These are phyloP conservation scores for thale cress (Arabidopsis thaliana) DNA, from an alignment of 345 rosid genomes.

Conservation along the genomic window DNA sequence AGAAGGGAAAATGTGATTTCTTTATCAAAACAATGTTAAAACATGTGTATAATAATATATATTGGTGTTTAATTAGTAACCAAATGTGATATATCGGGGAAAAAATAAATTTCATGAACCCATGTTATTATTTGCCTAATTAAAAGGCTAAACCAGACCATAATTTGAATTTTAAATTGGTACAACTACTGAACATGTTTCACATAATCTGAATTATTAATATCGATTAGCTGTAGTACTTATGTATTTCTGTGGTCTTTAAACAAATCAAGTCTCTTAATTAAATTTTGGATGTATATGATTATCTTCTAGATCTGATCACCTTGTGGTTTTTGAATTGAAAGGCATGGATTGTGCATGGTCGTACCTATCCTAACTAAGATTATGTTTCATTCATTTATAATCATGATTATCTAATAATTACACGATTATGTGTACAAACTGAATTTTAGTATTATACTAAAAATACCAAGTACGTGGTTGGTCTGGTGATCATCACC, in stretches of 20 bases:
- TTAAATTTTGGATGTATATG: constrained; percentile 29
- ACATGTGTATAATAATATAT: neutral
- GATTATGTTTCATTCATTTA: constrained; percentile 21
- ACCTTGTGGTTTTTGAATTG: constrained; percentile 22
- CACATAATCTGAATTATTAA: constrained; percentile 37
- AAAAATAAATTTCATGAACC: neutral
- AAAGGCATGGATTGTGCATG: constrained; percentile 39
- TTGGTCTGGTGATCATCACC: constrained; percentile 36
- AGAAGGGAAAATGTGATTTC: neutral
- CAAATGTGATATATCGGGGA: neutral
- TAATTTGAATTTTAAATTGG: constrained; percentile 20
- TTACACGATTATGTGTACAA: constrained; percentile 35
- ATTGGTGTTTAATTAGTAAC: neutral
- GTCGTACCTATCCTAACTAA: constrained; percentile 36
- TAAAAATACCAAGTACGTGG: constrained; percentile 6
- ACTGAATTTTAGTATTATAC: constrained; percentile 18
- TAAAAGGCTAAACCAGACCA: constrained; percentile 20
- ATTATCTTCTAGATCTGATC: constrained; percentile 40
- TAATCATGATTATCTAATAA: constrained; percentile 33
- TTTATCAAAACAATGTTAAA: neutral
- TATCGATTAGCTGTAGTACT: constrained; percentile 42
- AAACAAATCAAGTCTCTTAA: constrained; percentile 29
- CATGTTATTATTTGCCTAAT: constrained; percentile 14
- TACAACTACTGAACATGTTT: constrained; percentile 40
- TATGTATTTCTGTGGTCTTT: constrained; percentile 30